These are phyloP conservation scores for Camellia granthamiana DNA, from an alignment of 148 eudicot genomes.

Conservation along the genomic window DNA sequence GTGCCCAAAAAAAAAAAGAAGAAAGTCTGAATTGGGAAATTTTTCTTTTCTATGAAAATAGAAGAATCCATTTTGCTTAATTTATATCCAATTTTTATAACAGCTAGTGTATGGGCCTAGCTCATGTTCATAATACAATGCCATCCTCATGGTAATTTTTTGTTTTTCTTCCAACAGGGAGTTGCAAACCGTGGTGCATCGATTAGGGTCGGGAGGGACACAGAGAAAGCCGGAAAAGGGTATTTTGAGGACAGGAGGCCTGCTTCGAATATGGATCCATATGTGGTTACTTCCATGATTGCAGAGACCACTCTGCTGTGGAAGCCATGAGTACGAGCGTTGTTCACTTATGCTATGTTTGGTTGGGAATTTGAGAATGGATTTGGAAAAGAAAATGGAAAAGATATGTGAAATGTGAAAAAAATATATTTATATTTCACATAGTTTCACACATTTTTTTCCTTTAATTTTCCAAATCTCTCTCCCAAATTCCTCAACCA, in stretches of 20 bases:
- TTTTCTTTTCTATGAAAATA: not conserved
- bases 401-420: too few relatives aligned
- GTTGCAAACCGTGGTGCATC: slow-evolving; percentile 62
- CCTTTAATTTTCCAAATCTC: too few relatives aligned
- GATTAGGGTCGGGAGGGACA: slow-evolving; percentile 49
- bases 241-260: slow-evolving; percentile 62
- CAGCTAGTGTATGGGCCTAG: too few relatives aligned
- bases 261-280: slow-evolving; percentile 58
- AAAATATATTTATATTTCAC: too few relatives aligned
- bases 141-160: not conserved
- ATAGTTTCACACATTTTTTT: too few relatives aligned
- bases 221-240: slow-evolving; percentile 51
- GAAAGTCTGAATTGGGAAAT: not conserved
- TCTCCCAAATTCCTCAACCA: too few relatives aligned
- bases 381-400: too few relatives aligned
- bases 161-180: slow-evolving; percentile 23
- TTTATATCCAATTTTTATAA: too few relatives aligned
- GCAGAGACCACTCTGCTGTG: slow-evolving; percentile 49
- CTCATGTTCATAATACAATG: not conserved
- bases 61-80: not conserved
- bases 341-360: too few relatives aligned
- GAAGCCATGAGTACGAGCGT: slow-evolving; percentile 20
- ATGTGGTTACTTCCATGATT: slow-evolving; percentile 50
- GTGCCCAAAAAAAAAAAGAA: not conserved
- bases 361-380: too few relatives aligned